Conservation (phyloP, 768 basidiomycete species). For the Galerina marginata region DNA sequence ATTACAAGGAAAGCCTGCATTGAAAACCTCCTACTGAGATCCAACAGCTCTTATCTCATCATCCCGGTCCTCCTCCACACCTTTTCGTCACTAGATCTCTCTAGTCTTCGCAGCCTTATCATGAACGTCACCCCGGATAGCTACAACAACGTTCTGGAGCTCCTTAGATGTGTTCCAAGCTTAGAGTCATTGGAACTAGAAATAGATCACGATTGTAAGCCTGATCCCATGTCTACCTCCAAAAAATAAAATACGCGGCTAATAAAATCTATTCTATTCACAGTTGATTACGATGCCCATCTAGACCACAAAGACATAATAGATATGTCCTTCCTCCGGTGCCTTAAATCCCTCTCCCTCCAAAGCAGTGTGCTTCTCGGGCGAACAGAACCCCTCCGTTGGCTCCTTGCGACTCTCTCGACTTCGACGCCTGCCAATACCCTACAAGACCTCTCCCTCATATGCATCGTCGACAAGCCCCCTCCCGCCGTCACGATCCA, state of each 20-base stretch:
- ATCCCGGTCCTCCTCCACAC: constrained; percentile 25
- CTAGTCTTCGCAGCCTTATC: constrained; percentile 15
- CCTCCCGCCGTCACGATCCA: constrained; percentile 27
- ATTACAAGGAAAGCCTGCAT: constrained; percentile 17
- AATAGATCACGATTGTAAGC: constrained; percentile 27
- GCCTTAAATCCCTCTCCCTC: constrained; percentile 24
- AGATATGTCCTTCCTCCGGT: constrained; percentile 17
- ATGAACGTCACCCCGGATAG: constrained; percentile 24
- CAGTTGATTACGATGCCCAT: constrained; percentile 26
- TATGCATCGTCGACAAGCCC: constrained; percentile 29
- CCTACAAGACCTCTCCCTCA: constrained; percentile 25
- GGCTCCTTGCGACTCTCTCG: constrained; percentile 27
- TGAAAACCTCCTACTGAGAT: constrained; percentile 19
- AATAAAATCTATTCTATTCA: not conserved
- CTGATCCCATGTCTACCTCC: not conserved
- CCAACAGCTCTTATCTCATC: constrained; percentile 22
- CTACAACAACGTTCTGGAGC: constrained; percentile 20
- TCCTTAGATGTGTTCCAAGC: constrained; percentile 18
- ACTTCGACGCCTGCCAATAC: constrained; percentile 19
- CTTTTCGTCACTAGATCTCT: constrained; percentile 22
- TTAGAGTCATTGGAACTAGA: constrained; percentile 26
- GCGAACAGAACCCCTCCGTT: constrained; percentile 30
- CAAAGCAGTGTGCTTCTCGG: constrained; percentile 27
- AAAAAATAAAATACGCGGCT: not conserved
- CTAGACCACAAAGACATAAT: constrained; percentile 23